Evolutionary conservation across 805 yeast genomes (phyloP).

Genomic region (Scheffersomyces amazonensis): DNA sequence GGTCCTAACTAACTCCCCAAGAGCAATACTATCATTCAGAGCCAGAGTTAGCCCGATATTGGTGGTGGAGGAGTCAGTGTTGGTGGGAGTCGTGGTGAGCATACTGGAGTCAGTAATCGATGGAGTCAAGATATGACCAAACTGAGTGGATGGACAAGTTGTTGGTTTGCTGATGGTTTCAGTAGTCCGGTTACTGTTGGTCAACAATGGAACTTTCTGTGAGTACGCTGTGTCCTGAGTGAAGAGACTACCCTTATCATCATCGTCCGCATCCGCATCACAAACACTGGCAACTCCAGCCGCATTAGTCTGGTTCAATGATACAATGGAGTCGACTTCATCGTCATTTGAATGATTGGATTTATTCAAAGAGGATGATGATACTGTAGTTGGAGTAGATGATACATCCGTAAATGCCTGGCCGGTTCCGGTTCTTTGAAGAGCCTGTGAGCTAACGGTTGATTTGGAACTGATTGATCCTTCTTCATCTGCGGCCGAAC

Average conservation of each 20-base stretch:
- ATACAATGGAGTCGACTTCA: not conserved
- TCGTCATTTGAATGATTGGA: not conserved
- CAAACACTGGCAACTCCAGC: not conserved
- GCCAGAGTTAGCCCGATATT: too few species aligned
- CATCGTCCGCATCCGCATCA: constrained; percentile 4
- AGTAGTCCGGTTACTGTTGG: constrained; percentile 9
- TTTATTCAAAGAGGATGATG: not conserved
- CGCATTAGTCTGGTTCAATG: not conserved
- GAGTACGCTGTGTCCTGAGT: constrained; percentile 11
- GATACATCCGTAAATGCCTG: too few species aligned
- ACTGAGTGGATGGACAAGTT: constrained; percentile 1
- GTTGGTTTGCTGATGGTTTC: constrained; percentile 7
- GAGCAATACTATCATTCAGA: constrained; percentile 2
- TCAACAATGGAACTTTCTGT: constrained; percentile 14
- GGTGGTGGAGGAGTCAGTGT: not conserved
- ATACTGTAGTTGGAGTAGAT: not conserved
- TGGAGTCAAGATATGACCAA: constrained; percentile 1
- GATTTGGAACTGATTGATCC: constrained; percentile 1
- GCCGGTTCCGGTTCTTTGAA: too few species aligned
- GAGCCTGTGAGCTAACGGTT: not conserved
- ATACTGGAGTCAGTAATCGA: not conserved
- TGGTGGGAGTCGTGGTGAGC: not conserved
- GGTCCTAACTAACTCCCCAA: too few species aligned
- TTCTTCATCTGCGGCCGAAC: not conserved
- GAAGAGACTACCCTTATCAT: constrained; percentile 13